A percentile compares a stretch with the other conserved stretches of the same genome.
These are phyloP conservation scores for Petunia hybrid DNA, from an alignment of 305 asterid species.

Conservation along the genomic window DNA sequence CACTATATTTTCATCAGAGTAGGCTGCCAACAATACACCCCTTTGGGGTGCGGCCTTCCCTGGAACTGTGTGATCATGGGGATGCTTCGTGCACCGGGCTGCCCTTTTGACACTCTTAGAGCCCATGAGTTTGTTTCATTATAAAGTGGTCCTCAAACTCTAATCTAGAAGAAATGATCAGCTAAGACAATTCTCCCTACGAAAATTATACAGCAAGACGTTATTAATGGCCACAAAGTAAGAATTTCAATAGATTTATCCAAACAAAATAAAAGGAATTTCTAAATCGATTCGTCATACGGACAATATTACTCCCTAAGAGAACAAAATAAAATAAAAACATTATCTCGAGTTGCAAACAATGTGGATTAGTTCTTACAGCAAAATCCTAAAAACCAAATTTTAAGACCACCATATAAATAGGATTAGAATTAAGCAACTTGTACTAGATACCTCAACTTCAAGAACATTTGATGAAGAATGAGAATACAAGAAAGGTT, in stretches of 20 bases:
- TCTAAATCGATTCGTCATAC: background rate
- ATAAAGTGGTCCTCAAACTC: too few relatives aligned
- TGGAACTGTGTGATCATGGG: too few relatives aligned
- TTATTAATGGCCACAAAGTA: constrained; percentile 23
- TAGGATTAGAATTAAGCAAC: constrained; percentile 15
- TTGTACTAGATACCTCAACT: constrained; percentile 71
- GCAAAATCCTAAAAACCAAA: constrained; percentile 5
- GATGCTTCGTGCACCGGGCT: too few relatives aligned
- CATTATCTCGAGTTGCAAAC: background rate
- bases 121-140: too few relatives aligned
- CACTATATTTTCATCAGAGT: too few relatives aligned
- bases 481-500: constrained; percentile 92
- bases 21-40: too few relatives aligned
- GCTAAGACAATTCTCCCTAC: too few relatives aligned
- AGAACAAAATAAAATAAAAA: background rate
- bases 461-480: constrained; percentile 95
- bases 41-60: too few relatives aligned
- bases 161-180: too few relatives aligned
- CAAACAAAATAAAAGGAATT: background rate
- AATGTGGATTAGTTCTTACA: constrained; percentile 16
- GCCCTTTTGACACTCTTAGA: too few relatives aligned
- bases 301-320: background rate
- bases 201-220: background rate
- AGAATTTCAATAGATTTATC: constrained; percentile 13
- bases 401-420: background rate